Percentiles rank a stretch among this genome's conserved stretches.
phyloP scores from a whole-genome alignment of 1,284 basidiomycete species.

The Coniferiporia weirii region DNA sequence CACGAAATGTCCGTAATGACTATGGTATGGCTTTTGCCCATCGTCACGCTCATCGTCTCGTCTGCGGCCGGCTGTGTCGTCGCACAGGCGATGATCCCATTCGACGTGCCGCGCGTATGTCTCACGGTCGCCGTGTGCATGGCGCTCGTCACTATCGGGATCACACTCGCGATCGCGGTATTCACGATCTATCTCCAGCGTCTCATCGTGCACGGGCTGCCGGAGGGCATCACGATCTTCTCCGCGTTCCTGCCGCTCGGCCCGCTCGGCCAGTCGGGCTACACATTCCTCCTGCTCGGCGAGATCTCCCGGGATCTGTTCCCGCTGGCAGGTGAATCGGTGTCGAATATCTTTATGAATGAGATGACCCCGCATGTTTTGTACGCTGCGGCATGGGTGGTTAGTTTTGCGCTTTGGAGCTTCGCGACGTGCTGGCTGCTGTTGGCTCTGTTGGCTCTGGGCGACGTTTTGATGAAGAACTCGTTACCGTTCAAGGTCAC shows the following conservation, averaged over 20 bases:
- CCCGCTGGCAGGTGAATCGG: slow-evolving; percentile 29
- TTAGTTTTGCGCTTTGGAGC: slow-evolving; percentile 49
- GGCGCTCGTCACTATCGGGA: slow-evolving; percentile 37
- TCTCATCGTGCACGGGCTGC: slow-evolving; percentile 21
- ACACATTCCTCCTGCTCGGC: slow-evolving; percentile 37
- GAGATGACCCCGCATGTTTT: slow-evolving; percentile 34
- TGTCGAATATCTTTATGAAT: slow-evolving; percentile 33
- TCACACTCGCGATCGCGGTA: slow-evolving; percentile 32
- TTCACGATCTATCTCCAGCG: slow-evolving; percentile 23
- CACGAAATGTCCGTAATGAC: slow-evolving; percentile 54
- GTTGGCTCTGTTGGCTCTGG: slow-evolving; percentile 42
- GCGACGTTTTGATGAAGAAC: slow-evolving; percentile 33
- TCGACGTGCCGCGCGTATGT: slow-evolving; percentile 38
- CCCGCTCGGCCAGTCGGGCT: slow-evolving; percentile 41
- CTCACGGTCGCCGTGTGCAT: slow-evolving; percentile 47
- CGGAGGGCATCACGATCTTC: slow-evolving; percentile 31
- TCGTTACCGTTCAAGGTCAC: slow-evolving; percentile 42
- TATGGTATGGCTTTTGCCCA: slow-evolving; percentile 65
- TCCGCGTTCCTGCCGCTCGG: slow-evolving; percentile 44
- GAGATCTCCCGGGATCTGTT: slow-evolving; percentile 28
- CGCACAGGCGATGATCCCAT: slow-evolving; percentile 42
- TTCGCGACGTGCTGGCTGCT: slow-evolving; percentile 50
- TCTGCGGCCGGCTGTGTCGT: slow-evolving; percentile 62
- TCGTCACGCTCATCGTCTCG: slow-evolving; percentile 66
- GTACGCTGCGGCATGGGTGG: slow-evolving; percentile 38